Conservation (phyloP, 192 early-diverging fungal genomes). For the Umbelopsis sp. region DNA sequence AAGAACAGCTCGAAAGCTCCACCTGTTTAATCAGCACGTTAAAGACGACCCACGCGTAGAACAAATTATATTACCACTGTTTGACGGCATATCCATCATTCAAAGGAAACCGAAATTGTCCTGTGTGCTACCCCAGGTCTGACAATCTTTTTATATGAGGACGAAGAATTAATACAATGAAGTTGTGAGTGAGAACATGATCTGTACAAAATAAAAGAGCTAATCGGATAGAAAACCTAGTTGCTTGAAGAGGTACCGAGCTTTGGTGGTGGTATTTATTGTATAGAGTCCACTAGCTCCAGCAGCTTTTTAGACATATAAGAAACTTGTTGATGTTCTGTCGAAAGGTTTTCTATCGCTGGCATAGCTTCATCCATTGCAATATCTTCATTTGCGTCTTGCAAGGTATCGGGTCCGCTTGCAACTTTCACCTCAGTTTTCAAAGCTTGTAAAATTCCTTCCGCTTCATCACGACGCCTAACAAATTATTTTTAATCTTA, state of each 20-base stretch:
- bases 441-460: conserved; percentile 8
- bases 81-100: conserved; percentile 62
- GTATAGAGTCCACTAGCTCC: conserved; percentile 3
- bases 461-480: conserved; percentile 21
- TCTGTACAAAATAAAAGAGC: background rate
- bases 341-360: background rate
- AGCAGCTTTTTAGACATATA: background rate
- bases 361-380: background rate
- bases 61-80: conserved; percentile 60
- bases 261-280: background rate
- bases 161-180: background rate
- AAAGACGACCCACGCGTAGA: conserved; percentile 58
- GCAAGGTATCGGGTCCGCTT: too few species aligned
- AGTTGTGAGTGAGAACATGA: background rate
- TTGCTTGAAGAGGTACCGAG: background rate
- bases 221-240: background rate
- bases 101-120: conserved; percentile 22
- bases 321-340: background rate
- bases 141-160: background rate
- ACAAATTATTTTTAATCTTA: background rate
- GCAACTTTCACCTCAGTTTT: conserved; percentile 6
- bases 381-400: background rate
- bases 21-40: conserved; percentile 69
- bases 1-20: conserved; percentile 42
- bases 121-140: background rate